Base-by-base conservation (phyloP, 139 green algal genomes). In the Ettlia oleoabundans region DNA sequence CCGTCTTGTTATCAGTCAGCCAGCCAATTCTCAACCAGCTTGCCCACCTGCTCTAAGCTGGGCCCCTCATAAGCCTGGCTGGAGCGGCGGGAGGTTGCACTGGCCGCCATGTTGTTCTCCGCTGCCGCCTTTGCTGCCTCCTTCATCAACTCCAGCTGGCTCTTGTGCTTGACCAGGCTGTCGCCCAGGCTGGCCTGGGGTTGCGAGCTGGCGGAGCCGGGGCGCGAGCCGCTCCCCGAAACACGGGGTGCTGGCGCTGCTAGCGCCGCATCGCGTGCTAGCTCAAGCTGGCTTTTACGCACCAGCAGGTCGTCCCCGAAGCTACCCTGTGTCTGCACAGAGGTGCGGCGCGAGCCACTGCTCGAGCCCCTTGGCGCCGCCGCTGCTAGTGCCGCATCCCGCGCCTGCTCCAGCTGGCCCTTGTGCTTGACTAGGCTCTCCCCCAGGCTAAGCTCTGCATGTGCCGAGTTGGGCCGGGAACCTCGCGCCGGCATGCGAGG, bases 351-450 rank as follows among this genome's bases (percentile, higher is more conserved):
- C n/a, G n/a, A n/a, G n/a, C n/a, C n/a, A n/a, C n/a, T n/a, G n/a
- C n/a, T n/a, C n/a, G n/a, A n/a, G n/a, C n/a, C n/a, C n/a, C n/a
- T n/a, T n/a, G 65, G 65, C 1, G 65, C 65, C 24, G 65, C 65
- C 65, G 8, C 65, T 30, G 65, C 65, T 37, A 72, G 65, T 22
- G 65, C 65, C 37, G 65, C 65, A 2, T 72, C 52, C 35, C 18
- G 77, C 35, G 35, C 51, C 2, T 32, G 33, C 61, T 86, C 74
- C 75, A 80, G 53, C 38, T 19, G 9, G 62, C 53, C 67, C 40
- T 84, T 77, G 42, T 64, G 70, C 43, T 61, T 18, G 42, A 52
- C 6, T 10, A 84, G 43, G 41, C 28, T 21, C 0, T 63, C 35
- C 24, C 18, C 38, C 38, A 55, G 24, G 40, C 65, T 40, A 28